Conservation (phyloP, 1,284 basidiomycete genomes). For the Papiliotrema nemorosa region DNA sequence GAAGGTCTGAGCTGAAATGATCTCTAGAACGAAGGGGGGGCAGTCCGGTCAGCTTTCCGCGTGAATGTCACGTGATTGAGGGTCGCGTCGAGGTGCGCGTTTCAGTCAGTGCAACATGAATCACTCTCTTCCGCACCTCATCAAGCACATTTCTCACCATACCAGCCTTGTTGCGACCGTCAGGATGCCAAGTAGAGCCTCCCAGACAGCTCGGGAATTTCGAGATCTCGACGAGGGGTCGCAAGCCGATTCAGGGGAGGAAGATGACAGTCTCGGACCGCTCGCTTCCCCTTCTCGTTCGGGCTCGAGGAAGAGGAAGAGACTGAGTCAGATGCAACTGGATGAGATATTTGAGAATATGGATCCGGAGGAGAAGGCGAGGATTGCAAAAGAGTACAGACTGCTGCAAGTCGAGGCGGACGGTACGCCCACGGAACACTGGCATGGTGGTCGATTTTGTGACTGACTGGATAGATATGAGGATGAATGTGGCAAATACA, state of each 20-base stretch:
- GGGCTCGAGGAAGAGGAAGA: not conserved
- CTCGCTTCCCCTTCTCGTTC: not conserved
- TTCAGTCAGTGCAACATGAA: no score
- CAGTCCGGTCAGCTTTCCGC: no score
- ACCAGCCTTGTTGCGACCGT: no score
- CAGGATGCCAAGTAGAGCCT: not conserved
- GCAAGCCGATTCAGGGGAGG: not conserved
- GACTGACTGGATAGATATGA: conserved; percentile 25
- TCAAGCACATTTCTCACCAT: no score
- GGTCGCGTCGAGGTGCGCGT: no score
- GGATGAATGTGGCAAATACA: conserved; percentile 29
- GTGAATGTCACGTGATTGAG: no score
- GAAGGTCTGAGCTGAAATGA: no score
- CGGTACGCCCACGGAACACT: conserved; percentile 29
- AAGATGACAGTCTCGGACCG: not conserved
- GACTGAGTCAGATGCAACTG: conserved; percentile 3
- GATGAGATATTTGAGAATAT: conserved; percentile 30
- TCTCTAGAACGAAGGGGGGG: no score
- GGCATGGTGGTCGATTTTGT: no score
- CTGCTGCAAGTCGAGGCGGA: conserved; percentile 30
- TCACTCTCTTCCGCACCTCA: no score
- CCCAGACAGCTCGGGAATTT: not conserved
- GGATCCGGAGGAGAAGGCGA: conserved; percentile 22
- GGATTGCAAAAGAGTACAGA: conserved; percentile 21
- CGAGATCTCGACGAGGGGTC: not conserved